Base-by-base conservation (phyloP, 257 asterid species). In the Hygrophila difformis region DNA sequence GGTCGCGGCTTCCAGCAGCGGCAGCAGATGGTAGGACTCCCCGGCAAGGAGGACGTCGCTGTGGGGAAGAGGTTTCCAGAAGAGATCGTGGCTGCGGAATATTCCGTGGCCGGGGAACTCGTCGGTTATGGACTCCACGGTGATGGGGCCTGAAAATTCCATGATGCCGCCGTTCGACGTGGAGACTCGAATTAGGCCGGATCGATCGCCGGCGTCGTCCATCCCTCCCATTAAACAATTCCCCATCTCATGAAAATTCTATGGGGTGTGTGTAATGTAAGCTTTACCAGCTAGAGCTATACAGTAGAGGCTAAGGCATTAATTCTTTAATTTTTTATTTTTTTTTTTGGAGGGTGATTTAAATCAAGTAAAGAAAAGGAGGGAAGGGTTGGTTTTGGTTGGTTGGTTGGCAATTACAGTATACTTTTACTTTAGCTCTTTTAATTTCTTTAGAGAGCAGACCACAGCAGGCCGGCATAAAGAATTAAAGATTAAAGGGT, bases 21-120 rank as follows among this genome's bases (percentile, higher is more conserved):
- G 93, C 28, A 87, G 81, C 19, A 87, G 84, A 13, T 71, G 84
- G 62, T 84, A 84, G 5, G 85, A 78, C 43, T 83, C 74, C 1
- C 97, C 95, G 3, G 73, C 64, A 48, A 66, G 19, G 59, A 84
- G 73, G 3, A 64, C 39, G 36, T 80, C 69, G 51, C 64, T 62
- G 70, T 71, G 79, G 5, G 86, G 66, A 6, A 87, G 66, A 18
- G 95, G 88, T 49, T 81, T 83, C 95, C 91, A 81, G 84, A 77
- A 87, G 18, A 79, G 74, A 50, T 78, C 93, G 21, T 72, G 82
- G 64, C 67, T 58, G 6, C 70, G 73, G 73, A 79, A 87, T 53
- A 87, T 82, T 0, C 94, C 94, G 50, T 87, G 94, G 44, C 93
- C 81, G 0, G 87, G 81, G 40, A 87, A 87, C 24, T 82, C 93